phyloP scores from a whole-genome alignment of 768 basidiomycete genomes.

The Xanthoconium stramineum region DNA sequence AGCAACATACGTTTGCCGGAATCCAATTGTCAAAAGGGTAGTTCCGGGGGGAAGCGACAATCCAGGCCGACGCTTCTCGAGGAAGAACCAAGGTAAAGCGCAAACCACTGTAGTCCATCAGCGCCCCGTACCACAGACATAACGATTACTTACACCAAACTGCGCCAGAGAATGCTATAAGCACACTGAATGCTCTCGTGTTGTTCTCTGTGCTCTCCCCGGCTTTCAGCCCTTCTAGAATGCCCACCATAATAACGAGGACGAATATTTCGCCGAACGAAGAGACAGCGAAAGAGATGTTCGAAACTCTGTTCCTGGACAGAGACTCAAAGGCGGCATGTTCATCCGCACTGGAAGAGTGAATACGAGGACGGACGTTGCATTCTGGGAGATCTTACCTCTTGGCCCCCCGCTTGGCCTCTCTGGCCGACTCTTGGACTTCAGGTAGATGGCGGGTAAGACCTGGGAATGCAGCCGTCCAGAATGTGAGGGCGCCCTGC shows the following conservation, averaged over 20 bases:
- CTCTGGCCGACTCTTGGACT: constrained; percentile 49
- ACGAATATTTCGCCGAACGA: constrained; percentile 70
- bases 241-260: constrained; percentile 71
- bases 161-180: constrained; percentile 80
- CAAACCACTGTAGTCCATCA: constrained; percentile 47
- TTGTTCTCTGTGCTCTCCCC: constrained; percentile 66
- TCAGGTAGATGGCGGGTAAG: constrained; percentile 68
- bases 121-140: background rate
- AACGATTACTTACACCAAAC: constrained; percentile 56
- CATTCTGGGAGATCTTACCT: constrained; percentile 32
- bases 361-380: background rate
- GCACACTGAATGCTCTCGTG: constrained; percentile 67
- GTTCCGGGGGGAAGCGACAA: constrained; percentile 55
- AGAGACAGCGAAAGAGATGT: constrained; percentile 67
- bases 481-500: constrained; percentile 71
- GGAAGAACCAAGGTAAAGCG: constrained; percentile 70
- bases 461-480: constrained; percentile 81
- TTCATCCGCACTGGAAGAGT: constrained; percentile 38
- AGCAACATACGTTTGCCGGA: constrained; percentile 63
- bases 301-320: constrained; percentile 68
- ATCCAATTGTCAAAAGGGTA: constrained; percentile 59
- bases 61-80: constrained; percentile 66
- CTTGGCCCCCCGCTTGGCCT: constrained; percentile 43
- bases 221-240: constrained; percentile 61
- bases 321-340: constrained; percentile 60